Evolutionary conservation across 352 stramenopile species (phyloP), one percentile per base, ranked within the genome.

Genomic region (Globisporangium recalcitrans): DNA sequence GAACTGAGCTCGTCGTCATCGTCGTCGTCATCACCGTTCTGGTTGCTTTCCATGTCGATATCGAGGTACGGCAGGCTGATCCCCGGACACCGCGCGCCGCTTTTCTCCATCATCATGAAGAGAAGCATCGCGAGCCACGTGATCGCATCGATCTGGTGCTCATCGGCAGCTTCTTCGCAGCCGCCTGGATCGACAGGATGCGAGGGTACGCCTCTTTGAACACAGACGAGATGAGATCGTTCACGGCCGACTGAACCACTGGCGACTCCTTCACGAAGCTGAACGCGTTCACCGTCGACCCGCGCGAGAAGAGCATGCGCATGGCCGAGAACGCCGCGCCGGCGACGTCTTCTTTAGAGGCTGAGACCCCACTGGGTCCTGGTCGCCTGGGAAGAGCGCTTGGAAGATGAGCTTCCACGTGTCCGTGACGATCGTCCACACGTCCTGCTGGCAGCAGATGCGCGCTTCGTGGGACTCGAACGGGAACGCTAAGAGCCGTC

Each of bases 331-430:
- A 91, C 13, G 85, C 82, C 2, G 68, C 68, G 8, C 73, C 80
- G 1, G 71, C 62, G 52, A 74, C 68, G 21, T 72, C 71, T 0
- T 40, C 21, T 1, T 16, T 9, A n/a, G n/a, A n/a, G n/a, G n/a
- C n/a, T n/a, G n/a, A n/a, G n/a, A n/a, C 31, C 4, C 21, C 38
- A 29, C 3, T 9, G 24, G 6, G 46, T 32, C 48, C 72, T 47
- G 53, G 7, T 19, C 0, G 1, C 38, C 34, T 22, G 78, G 61
- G 1, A 76, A 71, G 7, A 90, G 59, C 16, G 78, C 75, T 46
- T 93, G 82, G 53, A 88, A 85, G 64, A 91, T 87, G 57, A 93
- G 60, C 60, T 91, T 93, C 82, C 84, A 93, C 22, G 84, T 83
- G 68, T 95, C 85, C 7, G 72, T 74, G 24, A 91, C 72, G 31